Evolutionary conservation across 805 yeast species (phyloP).

Genomic region (Kodamaea lidongshanica): DNA sequence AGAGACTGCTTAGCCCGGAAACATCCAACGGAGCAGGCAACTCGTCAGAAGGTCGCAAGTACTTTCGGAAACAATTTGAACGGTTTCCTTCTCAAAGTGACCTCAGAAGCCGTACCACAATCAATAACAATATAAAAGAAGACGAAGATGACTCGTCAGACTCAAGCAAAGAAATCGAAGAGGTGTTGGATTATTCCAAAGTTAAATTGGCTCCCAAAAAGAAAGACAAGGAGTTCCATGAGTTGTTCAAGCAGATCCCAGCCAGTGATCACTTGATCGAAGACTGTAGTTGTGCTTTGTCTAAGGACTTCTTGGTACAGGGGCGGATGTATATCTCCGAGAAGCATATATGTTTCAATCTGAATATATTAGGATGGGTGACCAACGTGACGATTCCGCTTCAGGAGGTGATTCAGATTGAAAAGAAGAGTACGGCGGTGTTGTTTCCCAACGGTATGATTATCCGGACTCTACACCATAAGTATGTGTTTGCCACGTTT

Average conservation of each 20-base stretch:
- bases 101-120: too few relatives aligned
- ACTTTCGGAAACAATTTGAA: too few relatives aligned
- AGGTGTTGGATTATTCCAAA: conserved; percentile 8
- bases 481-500: conserved; percentile 82
- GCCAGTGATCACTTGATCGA: conserved; percentile 68
- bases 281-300: conserved; percentile 85
- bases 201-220: conserved; percentile 12
- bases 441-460: conserved; percentile 85
- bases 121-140: too few relatives aligned
- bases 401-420: conserved; percentile 65
- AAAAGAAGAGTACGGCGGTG: conserved; percentile 81
- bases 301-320: conserved; percentile 79
- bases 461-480: conserved; percentile 56
- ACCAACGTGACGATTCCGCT: conserved; percentile 70
- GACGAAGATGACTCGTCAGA: too few relatives aligned
- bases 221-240: conserved; percentile 66
- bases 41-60: not conserved
- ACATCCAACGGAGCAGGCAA: conserved; percentile 11
- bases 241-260: conserved; percentile 61
- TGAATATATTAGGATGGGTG: conserved; percentile 86
- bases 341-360: conserved; percentile 74
- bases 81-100: too few relatives aligned
- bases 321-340: conserved; percentile 83
- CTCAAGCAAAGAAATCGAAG: too few relatives aligned
- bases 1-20: conserved; percentile 16